These are phyloP conservation scores for Phytophthora cryptogea DNA, from an alignment of 352 stramenopile genomes.

Conservation along the genomic window DNA sequence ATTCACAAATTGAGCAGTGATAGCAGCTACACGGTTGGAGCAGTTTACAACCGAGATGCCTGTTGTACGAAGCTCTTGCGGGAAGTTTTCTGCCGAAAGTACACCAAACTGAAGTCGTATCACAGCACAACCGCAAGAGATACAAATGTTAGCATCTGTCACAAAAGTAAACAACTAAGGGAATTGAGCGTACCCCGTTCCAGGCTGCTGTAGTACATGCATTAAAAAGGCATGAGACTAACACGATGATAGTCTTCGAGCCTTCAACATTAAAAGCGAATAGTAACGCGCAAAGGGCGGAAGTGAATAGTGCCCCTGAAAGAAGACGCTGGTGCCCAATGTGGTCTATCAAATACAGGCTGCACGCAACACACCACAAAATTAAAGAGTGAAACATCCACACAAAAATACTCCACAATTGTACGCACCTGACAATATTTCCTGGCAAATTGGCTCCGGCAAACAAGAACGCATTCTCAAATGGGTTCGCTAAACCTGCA, in stretches of 20 bases:
- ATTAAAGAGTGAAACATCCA: not conserved
- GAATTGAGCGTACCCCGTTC: conserved; percentile 73
- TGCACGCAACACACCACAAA: conserved; percentile 18
- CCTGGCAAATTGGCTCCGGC: conserved; percentile 90
- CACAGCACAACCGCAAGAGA: not conserved
- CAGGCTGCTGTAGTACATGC: conserved; percentile 88
- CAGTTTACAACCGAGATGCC: conserved; percentile 91
- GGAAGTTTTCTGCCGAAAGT: conserved; percentile 89
- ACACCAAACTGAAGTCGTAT: conserved; percentile 75
- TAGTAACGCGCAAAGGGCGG: conserved; percentile 62
- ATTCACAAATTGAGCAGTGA: conserved; percentile 92
- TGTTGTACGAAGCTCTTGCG: conserved; percentile 86
- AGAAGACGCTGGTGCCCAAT: conserved; percentile 75
- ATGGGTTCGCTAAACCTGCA: conserved; percentile 87
- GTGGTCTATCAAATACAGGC: conserved; percentile 73
- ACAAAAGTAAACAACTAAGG: not conserved
- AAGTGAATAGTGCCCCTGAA: conserved; percentile 67
- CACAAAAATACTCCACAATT: not conserved
- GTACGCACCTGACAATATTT: conserved; percentile 82
- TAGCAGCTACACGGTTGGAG: conserved; percentile 86
- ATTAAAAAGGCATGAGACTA: conserved; percentile 92
- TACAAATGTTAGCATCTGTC: not conserved
- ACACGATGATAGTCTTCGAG: conserved; percentile 75
- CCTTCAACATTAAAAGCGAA: conserved; percentile 82
- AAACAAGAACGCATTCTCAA: conserved; percentile 94